Evolutionary conservation across 2,329 filamentous ascomycete species (phyloP).

Genomic region (Calonectria pauciramosa): DNA sequence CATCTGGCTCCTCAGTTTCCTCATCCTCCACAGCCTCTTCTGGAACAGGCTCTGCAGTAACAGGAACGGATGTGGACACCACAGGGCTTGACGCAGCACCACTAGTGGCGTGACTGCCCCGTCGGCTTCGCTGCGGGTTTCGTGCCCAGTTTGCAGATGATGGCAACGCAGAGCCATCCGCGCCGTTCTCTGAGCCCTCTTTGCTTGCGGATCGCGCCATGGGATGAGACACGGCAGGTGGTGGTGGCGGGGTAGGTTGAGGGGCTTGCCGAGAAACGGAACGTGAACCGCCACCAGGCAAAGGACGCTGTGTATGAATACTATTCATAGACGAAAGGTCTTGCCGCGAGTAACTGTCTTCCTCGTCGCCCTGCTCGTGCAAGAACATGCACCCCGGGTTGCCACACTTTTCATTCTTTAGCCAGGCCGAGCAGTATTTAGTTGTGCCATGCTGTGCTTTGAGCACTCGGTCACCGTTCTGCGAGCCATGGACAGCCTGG

Average conservation of each 20-base stretch:
- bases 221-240: conserved; percentile 63
- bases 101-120: conserved; percentile 85
- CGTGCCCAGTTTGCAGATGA: conserved; percentile 95
- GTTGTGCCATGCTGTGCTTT: conserved; percentile 89
- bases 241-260: conserved; percentile 51
- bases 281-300: conserved; percentile 67
- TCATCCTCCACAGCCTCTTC: conserved; percentile 57
- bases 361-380: conserved; percentile 97
- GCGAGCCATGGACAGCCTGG: conserved; percentile 89
- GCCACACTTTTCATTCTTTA: conserved; percentile 93
- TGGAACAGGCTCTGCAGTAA: conserved; percentile 62
- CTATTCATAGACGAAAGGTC: conserved; percentile 96
- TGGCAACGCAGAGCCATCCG: conserved; percentile 89
- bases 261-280: conserved; percentile 64
- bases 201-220: conserved; percentile 85
- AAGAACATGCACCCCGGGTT: conserved; percentile 99
- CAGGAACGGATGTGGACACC: conserved; percentile 71
- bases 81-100: conserved; percentile 87
- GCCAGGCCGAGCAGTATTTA: conserved; percentile 98
- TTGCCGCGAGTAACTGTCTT: conserved; percentile 95
- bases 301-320: conserved; percentile 81
- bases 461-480: conserved; percentile 88
- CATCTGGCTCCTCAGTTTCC: conserved; percentile 43
- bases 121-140: conserved; percentile 75
- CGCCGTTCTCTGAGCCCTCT: conserved; percentile 78